Base-by-base conservation (phyloP, 2,329 filamentous ascomycete species). In the Pyricularia grisea region DNA sequence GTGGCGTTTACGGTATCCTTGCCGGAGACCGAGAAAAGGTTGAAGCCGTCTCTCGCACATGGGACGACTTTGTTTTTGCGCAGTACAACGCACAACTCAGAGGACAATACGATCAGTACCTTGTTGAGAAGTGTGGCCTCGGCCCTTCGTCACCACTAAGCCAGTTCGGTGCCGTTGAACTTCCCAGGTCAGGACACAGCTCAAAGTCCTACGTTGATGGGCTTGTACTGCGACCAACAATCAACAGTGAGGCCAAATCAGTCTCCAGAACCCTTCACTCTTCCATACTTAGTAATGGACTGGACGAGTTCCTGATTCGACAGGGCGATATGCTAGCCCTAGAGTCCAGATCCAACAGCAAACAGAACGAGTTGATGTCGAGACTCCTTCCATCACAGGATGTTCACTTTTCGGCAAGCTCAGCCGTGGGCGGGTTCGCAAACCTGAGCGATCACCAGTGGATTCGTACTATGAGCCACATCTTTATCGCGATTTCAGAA, bases 1-100 rank as follows among this genome's bases (percentile, higher is more conserved):
- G 89, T 69, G 95, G 94, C 23, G 93, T 97, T 0, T 97, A 97
- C 76, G 94, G 93, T 31, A 81, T 97, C 14, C 84, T 99, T n/a
- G 90, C 91, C 61, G 95, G 95, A 67, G 93, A 97, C 75, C 85
- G 93, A 67, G 81, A 86, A 55, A 92, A 90, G 67, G 92, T 96
- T 12, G 87, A 88, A 74, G 80, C 83, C 14, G 84, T 88, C 67
- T 78, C 81, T 23, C 79, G 81, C 42, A 88, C 87, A 1, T 81
- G 80, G 36, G 79, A 81, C 36, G 89, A 74, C 69, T 65, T 70
- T 50, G 69, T 68, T 10, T 74, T 74, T 70, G 73, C 73, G 10
- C 69, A 70, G 67, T 74, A 73, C 71, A 74, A 74, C 30, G 71
- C 72, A 17, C 73, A 73, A 64, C 72, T 74, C 42, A 72, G 73